Percentiles rank a stretch among this genome's conserved stretches.
phyloP scores from a whole-genome alignment of 179 eudicot species.

The Beta macrorhiza region DNA sequence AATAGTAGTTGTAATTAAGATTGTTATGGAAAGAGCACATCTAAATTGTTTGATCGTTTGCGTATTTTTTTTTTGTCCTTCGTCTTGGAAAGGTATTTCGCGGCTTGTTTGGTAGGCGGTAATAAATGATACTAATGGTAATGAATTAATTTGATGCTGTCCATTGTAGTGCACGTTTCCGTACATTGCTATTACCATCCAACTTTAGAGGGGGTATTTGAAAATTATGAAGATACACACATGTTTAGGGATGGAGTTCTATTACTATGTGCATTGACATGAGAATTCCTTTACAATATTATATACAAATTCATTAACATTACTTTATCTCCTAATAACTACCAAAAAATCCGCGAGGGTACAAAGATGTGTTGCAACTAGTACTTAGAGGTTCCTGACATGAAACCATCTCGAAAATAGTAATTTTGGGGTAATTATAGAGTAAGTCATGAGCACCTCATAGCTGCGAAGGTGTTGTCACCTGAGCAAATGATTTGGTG shows the following conservation, averaged over 20 bases:
- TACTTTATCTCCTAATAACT: too few species aligned
- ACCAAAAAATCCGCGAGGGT: neutral
- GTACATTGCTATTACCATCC: too few species aligned
- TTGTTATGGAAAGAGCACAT: neutral
- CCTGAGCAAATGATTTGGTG: constrained; percentile 9
- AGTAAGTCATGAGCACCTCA: neutral
- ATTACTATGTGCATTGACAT: too few species aligned
- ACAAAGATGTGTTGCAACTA: neutral
- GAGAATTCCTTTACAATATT: too few species aligned
- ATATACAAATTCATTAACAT: too few species aligned
- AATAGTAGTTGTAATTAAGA: neutral
- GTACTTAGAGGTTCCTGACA: neutral
- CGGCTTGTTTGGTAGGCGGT: too few species aligned
- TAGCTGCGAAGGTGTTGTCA: neutral
- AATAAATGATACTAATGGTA: neutral
- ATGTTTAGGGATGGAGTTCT: too few species aligned
- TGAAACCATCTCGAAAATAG: neutral
- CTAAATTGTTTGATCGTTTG: neutral
- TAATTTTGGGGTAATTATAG: neutral
- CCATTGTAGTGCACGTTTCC: neutral
- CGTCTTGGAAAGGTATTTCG: neutral
- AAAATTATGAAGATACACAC: neutral
- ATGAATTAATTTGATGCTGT: neutral
- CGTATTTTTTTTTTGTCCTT: neutral
- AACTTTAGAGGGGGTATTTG: too few species aligned